phyloP scores from a whole-genome alignment of 768 basidiomycete genomes.

The Galerina marginata region DNA sequence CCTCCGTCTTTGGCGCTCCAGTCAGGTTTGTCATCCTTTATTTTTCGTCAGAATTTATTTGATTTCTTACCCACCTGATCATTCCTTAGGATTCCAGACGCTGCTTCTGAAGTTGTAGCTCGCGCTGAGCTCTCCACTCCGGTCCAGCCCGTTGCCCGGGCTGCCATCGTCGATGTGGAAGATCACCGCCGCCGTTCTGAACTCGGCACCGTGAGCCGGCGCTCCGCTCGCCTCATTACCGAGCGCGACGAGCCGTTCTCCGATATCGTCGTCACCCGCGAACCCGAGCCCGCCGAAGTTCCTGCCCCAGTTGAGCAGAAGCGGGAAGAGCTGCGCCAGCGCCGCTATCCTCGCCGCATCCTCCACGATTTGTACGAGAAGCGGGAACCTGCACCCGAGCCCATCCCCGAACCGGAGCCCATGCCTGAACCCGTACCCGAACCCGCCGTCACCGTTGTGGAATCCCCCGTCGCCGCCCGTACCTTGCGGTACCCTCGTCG shows the following conservation, averaged over 20 bases:
- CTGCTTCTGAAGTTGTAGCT: slow-evolving; percentile 29
- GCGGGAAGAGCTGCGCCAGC: slow-evolving; percentile 14
- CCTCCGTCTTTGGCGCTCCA: slow-evolving; percentile 42
- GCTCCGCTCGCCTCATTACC: slow-evolving; percentile 14
- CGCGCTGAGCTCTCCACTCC: slow-evolving; percentile 28
- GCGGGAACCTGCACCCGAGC: slow-evolving; percentile 2
- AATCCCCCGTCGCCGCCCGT: background rate
- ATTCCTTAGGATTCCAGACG: slow-evolving; percentile 32
- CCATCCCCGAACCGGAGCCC: slow-evolving; percentile 1
- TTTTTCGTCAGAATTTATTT: background rate
- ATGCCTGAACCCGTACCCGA: background rate
- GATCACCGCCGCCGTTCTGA: slow-evolving; percentile 24
- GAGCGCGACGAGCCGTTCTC: slow-evolving; percentile 15
- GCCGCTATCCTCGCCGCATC: slow-evolving; percentile 4
- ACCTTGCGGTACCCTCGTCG: slow-evolving; percentile 35
- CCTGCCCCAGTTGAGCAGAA: slow-evolving; percentile 18
- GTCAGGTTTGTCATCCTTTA: slow-evolving; percentile 35
- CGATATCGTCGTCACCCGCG: slow-evolving; percentile 25
- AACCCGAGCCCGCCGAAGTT: slow-evolving; percentile 30
- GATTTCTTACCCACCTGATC: background rate
- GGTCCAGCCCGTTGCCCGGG: slow-evolving; percentile 27
- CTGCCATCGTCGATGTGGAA: slow-evolving; percentile 35
- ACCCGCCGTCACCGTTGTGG: background rate
- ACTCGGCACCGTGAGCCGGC: slow-evolving; percentile 26
- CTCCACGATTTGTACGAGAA: slow-evolving; percentile 6